These are phyloP conservation scores for Polygonum aviculare DNA, from an alignment of 148 eudicot genomes.

Conservation along the genomic window DNA sequence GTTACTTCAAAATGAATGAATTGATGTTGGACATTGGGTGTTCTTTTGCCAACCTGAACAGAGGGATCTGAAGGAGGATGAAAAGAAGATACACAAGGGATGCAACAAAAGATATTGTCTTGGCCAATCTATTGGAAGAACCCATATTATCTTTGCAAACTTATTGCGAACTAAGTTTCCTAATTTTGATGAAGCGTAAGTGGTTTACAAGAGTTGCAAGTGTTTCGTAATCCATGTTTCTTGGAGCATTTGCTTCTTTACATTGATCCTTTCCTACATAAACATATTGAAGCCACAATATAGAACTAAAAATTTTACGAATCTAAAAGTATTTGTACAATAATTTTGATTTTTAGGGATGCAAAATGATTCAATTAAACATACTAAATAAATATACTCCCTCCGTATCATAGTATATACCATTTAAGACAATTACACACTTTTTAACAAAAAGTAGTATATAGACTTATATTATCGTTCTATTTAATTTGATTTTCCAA, in stretches of 20 bases:
- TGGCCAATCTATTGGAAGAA: slow-evolving; percentile 36
- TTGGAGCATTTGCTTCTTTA: background rate
- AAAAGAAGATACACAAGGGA: slow-evolving; percentile 39
- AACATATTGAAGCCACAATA: background rate
- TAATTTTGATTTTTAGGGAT: no score
- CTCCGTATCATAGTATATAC: no score
- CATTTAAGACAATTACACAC: no score
- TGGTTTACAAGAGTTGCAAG: background rate
- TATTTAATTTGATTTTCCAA: no score
- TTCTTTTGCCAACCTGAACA: slow-evolving; percentile 39
- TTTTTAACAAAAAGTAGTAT: no score
- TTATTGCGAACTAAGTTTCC: background rate
- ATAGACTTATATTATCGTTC: no score
- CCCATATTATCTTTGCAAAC: slow-evolving; percentile 13
- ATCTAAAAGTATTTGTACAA: background rate
- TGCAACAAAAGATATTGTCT: slow-evolving; percentile 29
- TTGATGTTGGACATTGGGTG: background rate
- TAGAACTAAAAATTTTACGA: background rate
- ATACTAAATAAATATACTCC: no score
- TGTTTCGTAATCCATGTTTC: background rate
- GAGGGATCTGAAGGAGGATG: slow-evolving; percentile 58
- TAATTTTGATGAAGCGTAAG: background rate
- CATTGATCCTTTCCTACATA: background rate
- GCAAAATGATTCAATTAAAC: no score
- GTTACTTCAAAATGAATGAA: no score